Conservation (phyloP, 2,329 filamentous ascomycete genomes). For the Ophiocordyceps camponoti-rufipedis region DNA sequence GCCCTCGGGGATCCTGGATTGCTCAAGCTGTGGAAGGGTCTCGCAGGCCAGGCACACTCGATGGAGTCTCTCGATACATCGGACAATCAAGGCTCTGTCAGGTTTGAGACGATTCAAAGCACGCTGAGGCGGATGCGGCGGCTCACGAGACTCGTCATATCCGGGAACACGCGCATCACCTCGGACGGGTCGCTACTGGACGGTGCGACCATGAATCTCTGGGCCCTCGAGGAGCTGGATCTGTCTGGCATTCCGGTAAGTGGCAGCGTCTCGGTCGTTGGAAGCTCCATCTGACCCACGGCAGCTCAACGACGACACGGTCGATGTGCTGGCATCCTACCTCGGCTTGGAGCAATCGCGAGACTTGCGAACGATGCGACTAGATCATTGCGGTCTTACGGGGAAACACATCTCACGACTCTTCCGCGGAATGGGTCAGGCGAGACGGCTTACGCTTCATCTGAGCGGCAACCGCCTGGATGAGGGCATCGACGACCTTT, state of each 20-base stretch:
- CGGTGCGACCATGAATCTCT: slow-evolving; percentile 20
- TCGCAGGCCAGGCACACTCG: slow-evolving; percentile 24
- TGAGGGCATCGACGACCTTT: slow-evolving; percentile 29
- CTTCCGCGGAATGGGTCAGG: slow-evolving; percentile 29
- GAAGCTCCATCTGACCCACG: slow-evolving; percentile 2
- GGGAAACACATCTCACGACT: slow-evolving; percentile 30
- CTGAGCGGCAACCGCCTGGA: slow-evolving; percentile 35
- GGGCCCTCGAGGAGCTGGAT: slow-evolving; percentile 33
- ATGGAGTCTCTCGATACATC: slow-evolving; percentile 32
- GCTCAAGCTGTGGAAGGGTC: slow-evolving; percentile 25
- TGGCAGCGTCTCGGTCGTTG: background rate
- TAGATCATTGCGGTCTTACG: slow-evolving; percentile 34
- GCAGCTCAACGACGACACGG: slow-evolving; percentile 30
- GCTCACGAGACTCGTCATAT: slow-evolving; percentile 30
- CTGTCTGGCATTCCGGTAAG: slow-evolving; percentile 34
- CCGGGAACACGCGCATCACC: slow-evolving; percentile 29
- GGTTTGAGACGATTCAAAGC: slow-evolving; percentile 24
- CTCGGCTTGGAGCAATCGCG: slow-evolving; percentile 20
- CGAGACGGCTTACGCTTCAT: slow-evolving; percentile 26
- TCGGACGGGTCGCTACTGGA: slow-evolving; percentile 27
- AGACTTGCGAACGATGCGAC: slow-evolving; percentile 22
- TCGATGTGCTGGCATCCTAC: slow-evolving; percentile 27
- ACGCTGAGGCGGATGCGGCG: slow-evolving; percentile 23
- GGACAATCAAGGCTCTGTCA: slow-evolving; percentile 31
- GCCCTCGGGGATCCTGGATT: slow-evolving; percentile 30